Base-by-base conservation (phyloP, 805 yeast species). In the Lipomyces yamadae region DNA sequence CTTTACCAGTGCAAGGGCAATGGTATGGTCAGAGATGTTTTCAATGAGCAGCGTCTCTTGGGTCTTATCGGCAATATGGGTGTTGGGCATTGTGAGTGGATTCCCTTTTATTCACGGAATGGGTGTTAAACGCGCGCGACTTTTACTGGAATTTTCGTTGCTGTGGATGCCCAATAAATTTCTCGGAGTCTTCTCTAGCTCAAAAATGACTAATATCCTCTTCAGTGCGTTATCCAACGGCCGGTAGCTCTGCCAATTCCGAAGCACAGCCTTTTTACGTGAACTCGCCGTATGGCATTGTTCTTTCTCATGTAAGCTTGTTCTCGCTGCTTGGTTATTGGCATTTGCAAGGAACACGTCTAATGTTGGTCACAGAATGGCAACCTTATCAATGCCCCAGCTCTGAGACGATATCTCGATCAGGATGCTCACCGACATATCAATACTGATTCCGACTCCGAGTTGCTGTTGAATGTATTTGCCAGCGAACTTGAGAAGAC, bases 191-290 rank as follows among this genome's bases (percentile, higher is more conserved):
- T 6, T 24, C 24, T 24, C 24, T 24, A 24, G 24, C 24, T 24
- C 24, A 24, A 24, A 24, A 15, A 10, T 30, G 57, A 33, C 59
- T 60, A 42, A 61, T 55, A 13, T 18, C 13, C 24, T 6, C n/a
- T n/a, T n/a, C 30, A 68, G 70, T 95, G 76, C 86, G 99, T 73
- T 95, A 95, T 77, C 99, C 99, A 62, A 95, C 99, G 32, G 98
- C 98, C 50, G 99, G 99, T 24, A 89, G 97, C 3, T 86, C 91
- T 72, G 94, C 98, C 57, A 94, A 92, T 69, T 88, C 96, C 65
- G 99, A 95, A 80, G 99, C 99, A 3, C 99, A 95, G 81, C 99
- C 99, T 4, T 95, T 95, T 76, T 95, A 95, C 76, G 99, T 95
- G 71, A 95, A 95, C 81, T 87, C 97, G 56, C 99, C 99, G 1